These are phyloP conservation scores for Skeletonema tropicum DNA, from an alignment of 108 stramenopile genomes.

Conservation along the genomic window DNA sequence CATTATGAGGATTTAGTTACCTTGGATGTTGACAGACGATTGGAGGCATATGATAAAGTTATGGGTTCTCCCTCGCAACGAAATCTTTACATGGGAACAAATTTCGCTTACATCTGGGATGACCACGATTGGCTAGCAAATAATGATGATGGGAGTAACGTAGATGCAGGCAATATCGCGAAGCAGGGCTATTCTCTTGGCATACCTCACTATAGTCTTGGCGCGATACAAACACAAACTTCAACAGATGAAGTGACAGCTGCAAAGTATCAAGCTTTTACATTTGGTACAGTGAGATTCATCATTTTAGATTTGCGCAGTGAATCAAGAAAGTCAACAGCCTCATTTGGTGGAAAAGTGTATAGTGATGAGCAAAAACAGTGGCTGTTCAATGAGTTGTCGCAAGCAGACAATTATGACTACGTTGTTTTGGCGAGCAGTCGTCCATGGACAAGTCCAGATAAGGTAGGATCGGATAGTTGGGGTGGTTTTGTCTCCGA, in stretches of 20 bases:
- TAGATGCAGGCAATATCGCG: conserved; percentile 32
- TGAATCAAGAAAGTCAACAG: conserved; percentile 36
- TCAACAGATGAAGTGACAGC: conserved; percentile 13
- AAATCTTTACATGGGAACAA: conserved; percentile 44
- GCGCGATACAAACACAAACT: conserved; percentile 15
- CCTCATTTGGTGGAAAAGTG: conserved; percentile 27
- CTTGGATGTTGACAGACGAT: conserved; percentile 38
- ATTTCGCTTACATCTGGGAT: conserved; percentile 63
- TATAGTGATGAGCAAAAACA: conserved; percentile 50
- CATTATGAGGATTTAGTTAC: conserved; percentile 62
- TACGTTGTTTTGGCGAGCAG: conserved; percentile 64
- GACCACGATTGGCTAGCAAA: conserved; percentile 71
- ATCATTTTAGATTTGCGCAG: conserved; percentile 61
- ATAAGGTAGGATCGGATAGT: conserved; percentile 36
- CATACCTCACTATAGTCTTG: conserved; percentile 49
- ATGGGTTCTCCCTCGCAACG: conserved; percentile 55
- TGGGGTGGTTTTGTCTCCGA: conserved; percentile 54
- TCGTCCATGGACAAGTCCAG: conserved; percentile 59
- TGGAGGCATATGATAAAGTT: conserved; percentile 52
- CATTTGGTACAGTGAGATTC: conserved; percentile 66
- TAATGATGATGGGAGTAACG: conserved; percentile 37
- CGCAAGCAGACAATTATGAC: conserved; percentile 54
- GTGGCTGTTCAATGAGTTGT: conserved; percentile 54
- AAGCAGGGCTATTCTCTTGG: conserved; percentile 41
- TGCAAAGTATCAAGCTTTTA: conserved; percentile 63